Evolutionary conservation across 2,329 filamentous ascomycete species (phyloP).

Genomic region (Alternaria triticina): DNA sequence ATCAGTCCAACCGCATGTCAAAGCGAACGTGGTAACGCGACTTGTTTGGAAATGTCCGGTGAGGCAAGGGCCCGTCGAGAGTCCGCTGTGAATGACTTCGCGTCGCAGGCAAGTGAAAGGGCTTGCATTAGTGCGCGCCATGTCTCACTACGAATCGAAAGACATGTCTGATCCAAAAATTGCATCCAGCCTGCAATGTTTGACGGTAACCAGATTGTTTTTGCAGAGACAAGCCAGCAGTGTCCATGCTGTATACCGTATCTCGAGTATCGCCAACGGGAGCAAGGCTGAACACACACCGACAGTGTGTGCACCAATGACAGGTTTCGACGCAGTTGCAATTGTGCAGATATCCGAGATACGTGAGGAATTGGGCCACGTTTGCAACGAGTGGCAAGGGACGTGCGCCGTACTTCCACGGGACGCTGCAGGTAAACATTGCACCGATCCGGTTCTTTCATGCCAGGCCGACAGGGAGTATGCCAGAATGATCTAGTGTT

Average conservation of each 20-base stretch:
- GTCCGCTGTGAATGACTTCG: constrained; percentile 4
- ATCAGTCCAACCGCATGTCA: constrained; percentile 19
- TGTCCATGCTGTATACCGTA: constrained; percentile 1
- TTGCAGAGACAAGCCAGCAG: not conserved
- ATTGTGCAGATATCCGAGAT: constrained; percentile 23
- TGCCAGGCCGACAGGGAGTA: constrained; percentile 22
- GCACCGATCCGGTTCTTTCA: constrained; percentile 32
- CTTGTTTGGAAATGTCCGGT: constrained; percentile 31
- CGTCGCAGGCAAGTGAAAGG: constrained; percentile 11
- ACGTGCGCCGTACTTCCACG: constrained; percentile 41
- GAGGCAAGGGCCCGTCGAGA: constrained; percentile 24
- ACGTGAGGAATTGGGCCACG: constrained; percentile 35
- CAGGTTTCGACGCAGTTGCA: constrained; percentile 7
- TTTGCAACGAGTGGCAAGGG: constrained; percentile 38
- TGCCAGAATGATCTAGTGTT: constrained; percentile 15
- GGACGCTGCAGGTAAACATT: constrained; percentile 39
- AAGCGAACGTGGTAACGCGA: constrained; percentile 12
- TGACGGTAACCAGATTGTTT: not conserved
- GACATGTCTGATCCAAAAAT: not conserved
- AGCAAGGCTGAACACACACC: constrained; percentile 20
- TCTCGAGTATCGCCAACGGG: constrained; percentile 35
- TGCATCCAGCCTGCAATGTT: not conserved
- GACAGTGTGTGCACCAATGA: constrained; percentile 24
- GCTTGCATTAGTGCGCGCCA: constrained; percentile 20
- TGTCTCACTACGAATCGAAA: constrained; percentile 8